Evolutionary conservation across 495 filamentous ascomycete species (phyloP).

Genomic region (Cercophora scortea): DNA sequence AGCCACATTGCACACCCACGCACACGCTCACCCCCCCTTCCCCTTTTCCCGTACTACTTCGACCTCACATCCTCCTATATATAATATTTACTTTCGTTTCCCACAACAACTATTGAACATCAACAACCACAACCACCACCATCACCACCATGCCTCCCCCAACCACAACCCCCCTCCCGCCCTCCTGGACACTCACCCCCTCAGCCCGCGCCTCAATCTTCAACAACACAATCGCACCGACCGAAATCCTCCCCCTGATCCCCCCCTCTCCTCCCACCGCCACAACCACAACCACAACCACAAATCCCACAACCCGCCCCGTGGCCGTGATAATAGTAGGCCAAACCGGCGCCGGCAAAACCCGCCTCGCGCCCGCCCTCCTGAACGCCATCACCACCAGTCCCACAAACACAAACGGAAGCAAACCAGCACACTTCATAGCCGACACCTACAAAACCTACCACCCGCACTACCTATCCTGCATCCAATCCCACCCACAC

Average conservation of each 20-base stretch:
- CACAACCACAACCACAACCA: constrained; percentile 1
- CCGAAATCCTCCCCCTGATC: constrained; percentile 9
- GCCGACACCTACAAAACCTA: constrained; percentile 39
- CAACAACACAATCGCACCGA: constrained; percentile 6
- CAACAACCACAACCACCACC: not conserved
- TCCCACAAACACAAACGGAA: not conserved
- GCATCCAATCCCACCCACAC: constrained; percentile 9
- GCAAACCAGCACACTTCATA: constrained; percentile 23
- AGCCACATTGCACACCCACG: too few species aligned
- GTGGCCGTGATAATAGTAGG: constrained; percentile 31
- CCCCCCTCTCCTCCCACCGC: not conserved
- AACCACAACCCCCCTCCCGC: not conserved
- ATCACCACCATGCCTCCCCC: not conserved
- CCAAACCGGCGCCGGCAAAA: constrained; percentile 38
- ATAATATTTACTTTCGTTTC: too few species aligned
- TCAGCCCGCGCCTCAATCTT: constrained; percentile 8
- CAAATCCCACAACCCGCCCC: constrained; percentile 9
- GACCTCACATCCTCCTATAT: too few species aligned
- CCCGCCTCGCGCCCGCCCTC: constrained; percentile 24
- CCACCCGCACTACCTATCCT: constrained; percentile 23
- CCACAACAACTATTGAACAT: not conserved
- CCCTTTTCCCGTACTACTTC: too few species aligned
- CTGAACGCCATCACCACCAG: constrained; percentile 8
- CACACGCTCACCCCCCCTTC: too few species aligned
- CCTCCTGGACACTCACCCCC: constrained; percentile 12